phyloP scores from a whole-genome alignment of 1,284 basidiomycete genomes.

The Trichosporon coremiiforme region DNA sequence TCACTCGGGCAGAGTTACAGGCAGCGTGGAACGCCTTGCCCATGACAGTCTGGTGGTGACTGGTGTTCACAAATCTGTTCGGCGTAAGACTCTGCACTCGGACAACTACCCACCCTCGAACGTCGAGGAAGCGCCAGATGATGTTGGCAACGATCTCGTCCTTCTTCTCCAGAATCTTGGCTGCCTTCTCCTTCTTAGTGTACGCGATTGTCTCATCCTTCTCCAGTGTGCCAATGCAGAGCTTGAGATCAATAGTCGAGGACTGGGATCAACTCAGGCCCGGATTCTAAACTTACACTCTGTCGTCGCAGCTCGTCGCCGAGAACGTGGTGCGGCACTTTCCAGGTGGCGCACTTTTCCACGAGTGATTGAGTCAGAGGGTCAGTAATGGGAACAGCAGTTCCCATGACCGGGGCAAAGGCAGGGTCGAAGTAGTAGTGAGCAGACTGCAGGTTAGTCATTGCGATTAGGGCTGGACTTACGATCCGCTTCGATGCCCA shows the following conservation, averaged over 20 bases:
- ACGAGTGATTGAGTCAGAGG: constrained; percentile 79
- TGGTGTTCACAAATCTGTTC: constrained; percentile 72
- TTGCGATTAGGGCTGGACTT: constrained; percentile 24
- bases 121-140: constrained; percentile 95
- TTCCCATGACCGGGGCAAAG: constrained; percentile 38
- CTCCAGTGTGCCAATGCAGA: constrained; percentile 88
- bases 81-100: neutral
- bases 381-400: constrained; percentile 69
- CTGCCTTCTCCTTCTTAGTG: constrained; percentile 73
- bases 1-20: constrained; percentile 73
- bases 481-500: constrained; percentile 75
- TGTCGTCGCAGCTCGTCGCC: constrained; percentile 95
- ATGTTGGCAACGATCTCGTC: constrained; percentile 98
- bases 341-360: constrained; percentile 89
- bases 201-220: constrained; percentile 74
- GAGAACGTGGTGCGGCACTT: constrained; percentile 79
- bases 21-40: constrained; percentile 88
- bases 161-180: constrained; percentile 91
- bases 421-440: constrained; percentile 59
- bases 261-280: constrained; percentile 61
- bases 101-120: constrained; percentile 72
- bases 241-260: constrained; percentile 93
- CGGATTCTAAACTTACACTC: constrained; percentile 69
- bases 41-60: constrained; percentile 84
- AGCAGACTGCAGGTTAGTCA: constrained; percentile 45